Conservation (phyloP, 2,329 filamentous ascomycete species). For the Fusarium xylarioides region DNA sequence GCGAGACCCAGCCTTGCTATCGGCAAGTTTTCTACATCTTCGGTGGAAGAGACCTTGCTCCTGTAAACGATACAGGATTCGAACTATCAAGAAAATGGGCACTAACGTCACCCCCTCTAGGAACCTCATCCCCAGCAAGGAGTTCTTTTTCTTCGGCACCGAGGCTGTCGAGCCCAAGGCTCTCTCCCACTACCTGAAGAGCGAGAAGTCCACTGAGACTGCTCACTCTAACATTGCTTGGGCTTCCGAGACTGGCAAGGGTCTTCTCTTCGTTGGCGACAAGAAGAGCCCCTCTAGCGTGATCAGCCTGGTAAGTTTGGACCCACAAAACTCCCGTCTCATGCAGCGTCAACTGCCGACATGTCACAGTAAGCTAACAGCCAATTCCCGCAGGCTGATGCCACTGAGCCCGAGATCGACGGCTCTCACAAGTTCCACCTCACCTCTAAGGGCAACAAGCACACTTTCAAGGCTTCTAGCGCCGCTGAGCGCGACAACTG, state of each 20-base stretch:
- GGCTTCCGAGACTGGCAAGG: slow-evolving; percentile 94
- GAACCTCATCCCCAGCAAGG: slow-evolving; percentile 90
- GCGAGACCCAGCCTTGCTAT: neutral
- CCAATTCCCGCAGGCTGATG: slow-evolving; percentile 58
- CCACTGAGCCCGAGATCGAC: slow-evolving; percentile 77
- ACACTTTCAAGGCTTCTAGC: slow-evolving; percentile 85
- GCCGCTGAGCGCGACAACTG: slow-evolving; percentile 88
- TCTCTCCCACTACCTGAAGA: slow-evolving; percentile 80
- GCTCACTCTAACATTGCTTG: slow-evolving; percentile 86
- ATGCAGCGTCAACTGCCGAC: slow-evolving; percentile 31
- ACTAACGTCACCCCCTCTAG: slow-evolving; percentile 55
- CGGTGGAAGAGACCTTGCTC: neutral
- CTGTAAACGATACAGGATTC: neutral
- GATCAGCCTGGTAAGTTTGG: slow-evolving; percentile 80
- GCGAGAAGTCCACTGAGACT: slow-evolving; percentile 81
- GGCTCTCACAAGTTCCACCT: slow-evolving; percentile 86
- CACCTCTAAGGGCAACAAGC: slow-evolving; percentile 87
- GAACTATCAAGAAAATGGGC: neutral
- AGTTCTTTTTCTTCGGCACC: slow-evolving; percentile 87
- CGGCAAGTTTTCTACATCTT: neutral
- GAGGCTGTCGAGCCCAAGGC: slow-evolving; percentile 79
- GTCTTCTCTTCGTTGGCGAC: slow-evolving; percentile 90
- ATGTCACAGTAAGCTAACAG: slow-evolving; percentile 18
- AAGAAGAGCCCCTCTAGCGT: slow-evolving; percentile 83
- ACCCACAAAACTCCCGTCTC: slow-evolving; percentile 18